phyloP scores from a whole-genome alignment of 805 yeast genomes.

The Metschnikowia gruessii region DNA sequence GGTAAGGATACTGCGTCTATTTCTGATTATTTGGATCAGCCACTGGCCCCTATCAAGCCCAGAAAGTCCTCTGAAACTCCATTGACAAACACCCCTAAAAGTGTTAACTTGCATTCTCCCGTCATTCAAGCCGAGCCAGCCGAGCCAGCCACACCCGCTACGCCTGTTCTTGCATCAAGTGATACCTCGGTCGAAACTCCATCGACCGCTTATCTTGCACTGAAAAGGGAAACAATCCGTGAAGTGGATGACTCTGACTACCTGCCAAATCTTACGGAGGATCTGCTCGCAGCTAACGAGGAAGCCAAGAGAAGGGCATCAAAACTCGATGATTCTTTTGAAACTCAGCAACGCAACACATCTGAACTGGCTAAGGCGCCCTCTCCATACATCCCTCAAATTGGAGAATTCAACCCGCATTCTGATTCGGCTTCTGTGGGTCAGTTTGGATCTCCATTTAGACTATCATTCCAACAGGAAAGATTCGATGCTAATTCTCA shows the following conservation, averaged over 20 bases:
- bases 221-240: slow-evolving; percentile 17
- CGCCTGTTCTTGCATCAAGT: slow-evolving; percentile 6
- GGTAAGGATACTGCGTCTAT: background rate
- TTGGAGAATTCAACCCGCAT: slow-evolving; percentile 12
- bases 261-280: slow-evolving; percentile 11
- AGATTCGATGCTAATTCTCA: background rate
- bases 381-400: slow-evolving; percentile 3
- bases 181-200: slow-evolving; percentile 12
- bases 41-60: background rate
- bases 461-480: slow-evolving; percentile 19
- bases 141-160: background rate
- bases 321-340: background rate
- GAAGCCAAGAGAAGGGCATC: background rate
- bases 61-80: background rate
- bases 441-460: slow-evolving; percentile 33
- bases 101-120: background rate
- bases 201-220: slow-evolving; percentile 8
- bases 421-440: slow-evolving; percentile 9
- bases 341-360: background rate
- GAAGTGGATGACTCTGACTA: slow-evolving; percentile 23
- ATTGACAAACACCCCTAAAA: background rate
- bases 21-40: background rate
- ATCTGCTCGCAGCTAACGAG: slow-evolving; percentile 4
- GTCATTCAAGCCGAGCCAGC: background rate
- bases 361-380: background rate